These are phyloP conservation scores for Arthrinium puccinioides DNA, from an alignment of 2,329 filamentous ascomycete genomes.

Conservation along the genomic window DNA sequence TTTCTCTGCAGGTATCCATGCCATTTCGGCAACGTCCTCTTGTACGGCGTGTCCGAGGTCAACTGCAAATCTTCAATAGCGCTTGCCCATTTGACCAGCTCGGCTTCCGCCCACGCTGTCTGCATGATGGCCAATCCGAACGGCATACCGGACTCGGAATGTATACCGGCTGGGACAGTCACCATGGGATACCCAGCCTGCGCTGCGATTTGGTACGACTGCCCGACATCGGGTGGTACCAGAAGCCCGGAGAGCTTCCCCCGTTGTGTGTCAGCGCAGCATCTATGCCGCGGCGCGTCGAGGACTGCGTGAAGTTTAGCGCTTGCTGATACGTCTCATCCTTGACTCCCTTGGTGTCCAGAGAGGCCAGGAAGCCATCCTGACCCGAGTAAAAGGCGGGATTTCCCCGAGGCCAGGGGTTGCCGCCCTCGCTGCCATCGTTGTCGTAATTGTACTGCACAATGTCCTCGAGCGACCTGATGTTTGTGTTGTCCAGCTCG, in stretches of 20 bases:
- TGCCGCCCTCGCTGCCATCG: constrained; percentile 59
- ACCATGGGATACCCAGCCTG: constrained; percentile 71
- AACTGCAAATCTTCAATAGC: constrained; percentile 54
- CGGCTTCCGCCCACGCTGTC: constrained; percentile 53
- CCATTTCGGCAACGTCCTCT: constrained; percentile 45
- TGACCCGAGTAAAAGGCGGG: constrained; percentile 66
- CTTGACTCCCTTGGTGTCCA: constrained; percentile 51
- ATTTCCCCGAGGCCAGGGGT: constrained; percentile 42
- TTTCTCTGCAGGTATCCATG: constrained; percentile 40
- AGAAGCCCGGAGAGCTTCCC: constrained; percentile 52
- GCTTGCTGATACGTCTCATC: constrained; percentile 63
- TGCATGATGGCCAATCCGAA: constrained; percentile 52
- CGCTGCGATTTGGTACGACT: constrained; percentile 62
- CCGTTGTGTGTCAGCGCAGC: constrained; percentile 48
- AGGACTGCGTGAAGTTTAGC: constrained; percentile 51
- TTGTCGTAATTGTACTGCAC: constrained; percentile 58
- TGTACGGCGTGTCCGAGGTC: constrained; percentile 31
- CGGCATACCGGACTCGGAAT: constrained; percentile 47
- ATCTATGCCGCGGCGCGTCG: constrained; percentile 62
- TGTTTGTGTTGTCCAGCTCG: constrained; percentile 52
- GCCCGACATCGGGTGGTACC: constrained; percentile 60
- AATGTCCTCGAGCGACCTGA: constrained; percentile 57
- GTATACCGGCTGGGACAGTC: constrained; percentile 57
- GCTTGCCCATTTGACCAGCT: constrained; percentile 53
- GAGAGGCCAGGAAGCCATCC: constrained; percentile 59